Evolutionary conservation across 176 grass and related monocot genomes (phyloP).

Genomic region (Oropetium thomaeum): DNA sequence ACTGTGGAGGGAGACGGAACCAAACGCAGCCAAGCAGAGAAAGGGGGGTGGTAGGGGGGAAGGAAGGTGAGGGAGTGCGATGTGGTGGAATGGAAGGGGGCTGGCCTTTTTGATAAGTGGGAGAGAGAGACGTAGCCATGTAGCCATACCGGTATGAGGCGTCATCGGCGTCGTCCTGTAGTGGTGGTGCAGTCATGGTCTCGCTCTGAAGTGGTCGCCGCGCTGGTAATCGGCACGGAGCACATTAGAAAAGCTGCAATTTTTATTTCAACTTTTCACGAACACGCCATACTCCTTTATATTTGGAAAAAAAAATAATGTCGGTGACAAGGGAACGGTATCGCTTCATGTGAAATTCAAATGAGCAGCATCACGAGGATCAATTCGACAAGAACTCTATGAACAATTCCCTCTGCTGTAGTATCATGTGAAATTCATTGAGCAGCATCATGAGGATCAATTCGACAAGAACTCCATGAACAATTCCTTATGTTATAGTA

Average conservation of each 20-base stretch:
- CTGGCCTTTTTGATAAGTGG: conserved; percentile 35
- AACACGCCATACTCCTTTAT: no score
- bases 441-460: not conserved
- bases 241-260: not conserved
- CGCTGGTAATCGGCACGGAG: not conserved
- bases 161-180: conserved; percentile 23
- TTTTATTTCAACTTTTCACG: conserved; percentile 2
- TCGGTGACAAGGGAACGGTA: not conserved
- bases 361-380: not conserved
- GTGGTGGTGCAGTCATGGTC: not conserved
- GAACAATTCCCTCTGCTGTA: not conserved
- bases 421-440: not conserved
- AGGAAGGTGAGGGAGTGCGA: conserved; percentile 17
- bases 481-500: not conserved
- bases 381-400: not conserved
- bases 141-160: conserved; percentile 27
- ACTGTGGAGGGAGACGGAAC: conserved; percentile 1
- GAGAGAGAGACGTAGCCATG: conserved; percentile 37
- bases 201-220: conserved; percentile 26
- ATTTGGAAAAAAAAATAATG: no score
- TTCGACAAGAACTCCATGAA: not conserved
- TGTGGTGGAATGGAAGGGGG: conserved; percentile 2
- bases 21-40: not conserved
- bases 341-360: not conserved
- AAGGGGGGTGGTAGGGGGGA: no score